Conservation (phyloP, 1,284 basidiomycete species). For the Mycena citricolor region DNA sequence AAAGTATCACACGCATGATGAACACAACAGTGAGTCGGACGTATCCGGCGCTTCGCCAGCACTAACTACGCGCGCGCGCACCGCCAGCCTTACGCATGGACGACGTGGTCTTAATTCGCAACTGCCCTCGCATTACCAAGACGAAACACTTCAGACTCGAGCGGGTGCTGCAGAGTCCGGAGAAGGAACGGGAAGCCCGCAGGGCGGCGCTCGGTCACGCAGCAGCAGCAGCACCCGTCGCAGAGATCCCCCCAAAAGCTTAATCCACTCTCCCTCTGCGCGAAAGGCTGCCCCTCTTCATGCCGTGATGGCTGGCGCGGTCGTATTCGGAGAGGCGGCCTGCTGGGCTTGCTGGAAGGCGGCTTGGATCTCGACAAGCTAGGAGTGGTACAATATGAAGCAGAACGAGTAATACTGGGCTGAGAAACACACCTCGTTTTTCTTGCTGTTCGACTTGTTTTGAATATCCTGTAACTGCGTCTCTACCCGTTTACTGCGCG, state of each 20-base stretch:
- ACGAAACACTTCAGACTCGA: constrained; percentile 73
- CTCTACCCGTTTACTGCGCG: constrained; percentile 76
- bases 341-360: constrained; percentile 51
- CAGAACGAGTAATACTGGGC: constrained; percentile 37
- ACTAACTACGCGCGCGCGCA: constrained; percentile 3
- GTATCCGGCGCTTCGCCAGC: constrained; percentile 1
- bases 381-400: constrained; percentile 47
- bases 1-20: constrained; percentile 76
- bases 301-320: constrained; percentile 39
- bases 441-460: constrained; percentile 75
- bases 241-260: constrained; percentile 4
- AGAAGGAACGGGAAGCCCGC: constrained; percentile 39
- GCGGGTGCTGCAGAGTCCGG: constrained; percentile 63
- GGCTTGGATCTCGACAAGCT: constrained; percentile 69
- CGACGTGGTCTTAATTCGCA: constrained; percentile 72
- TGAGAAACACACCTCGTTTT: constrained; percentile 64
- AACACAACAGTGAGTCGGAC: constrained; percentile 52
- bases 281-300: constrained; percentile 15
- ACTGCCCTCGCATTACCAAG: constrained; percentile 76
- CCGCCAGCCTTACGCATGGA: constrained; percentile 57
- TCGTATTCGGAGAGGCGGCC: constrained; percentile 43
- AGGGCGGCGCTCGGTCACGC: constrained; percentile 1
- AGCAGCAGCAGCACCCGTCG: constrained; percentile 8
- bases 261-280: constrained; percentile 10
- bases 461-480: constrained; percentile 75